Evolutionary conservation across 768 basidiomycete genomes (phyloP), one percentile per base, ranked within the genome.

Genomic region (Astraeus odoratus): DNA sequence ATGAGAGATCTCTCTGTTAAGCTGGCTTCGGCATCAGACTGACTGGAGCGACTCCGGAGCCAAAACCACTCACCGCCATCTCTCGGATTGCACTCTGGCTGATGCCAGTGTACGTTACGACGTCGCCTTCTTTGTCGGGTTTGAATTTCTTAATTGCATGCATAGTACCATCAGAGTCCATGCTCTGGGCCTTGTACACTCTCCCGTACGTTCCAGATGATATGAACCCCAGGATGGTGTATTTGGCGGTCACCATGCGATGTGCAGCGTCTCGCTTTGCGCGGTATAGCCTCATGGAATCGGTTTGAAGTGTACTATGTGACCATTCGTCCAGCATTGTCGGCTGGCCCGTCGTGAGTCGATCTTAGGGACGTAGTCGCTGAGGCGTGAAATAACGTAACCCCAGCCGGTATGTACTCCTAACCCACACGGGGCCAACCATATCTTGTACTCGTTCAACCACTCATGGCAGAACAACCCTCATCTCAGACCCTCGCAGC

Each of bases 91-190:
- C 96, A 66, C 91, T 95, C 68, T 99, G 96, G 62, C 90, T 94
- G 55, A 99, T 92, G 2, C 95, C 96, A 8, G 95, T 97, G 63
- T 98, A 99, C 0, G 92, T 92, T 42, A 86, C 69, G 1, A 93
- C 82, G 59, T 98, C 96, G 18, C 95, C 95, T 68, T 99, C 96
- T 66, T 98, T 98, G 74, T 99, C 96, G 0, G 95, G 96, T 60
- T 99, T 99, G 73, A 98, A 98, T 65, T 98, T 99, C 74, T 99
- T 99, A 70, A 99, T 98, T 5, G 96, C 96, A 54, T 93, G 86
- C 38, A 95, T 75, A 51, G 69, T 72, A 2, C 73, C 78, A 33
- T 83, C 81, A 3, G 79, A 74, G 10, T 82, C 85, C 37, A 77
- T 70, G 57, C 84, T 86, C 58, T 82, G 78, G 0, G 94, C 96